Conservation (phyloP, 78 protist species). For the Polysphondylium violaceum region DNA sequence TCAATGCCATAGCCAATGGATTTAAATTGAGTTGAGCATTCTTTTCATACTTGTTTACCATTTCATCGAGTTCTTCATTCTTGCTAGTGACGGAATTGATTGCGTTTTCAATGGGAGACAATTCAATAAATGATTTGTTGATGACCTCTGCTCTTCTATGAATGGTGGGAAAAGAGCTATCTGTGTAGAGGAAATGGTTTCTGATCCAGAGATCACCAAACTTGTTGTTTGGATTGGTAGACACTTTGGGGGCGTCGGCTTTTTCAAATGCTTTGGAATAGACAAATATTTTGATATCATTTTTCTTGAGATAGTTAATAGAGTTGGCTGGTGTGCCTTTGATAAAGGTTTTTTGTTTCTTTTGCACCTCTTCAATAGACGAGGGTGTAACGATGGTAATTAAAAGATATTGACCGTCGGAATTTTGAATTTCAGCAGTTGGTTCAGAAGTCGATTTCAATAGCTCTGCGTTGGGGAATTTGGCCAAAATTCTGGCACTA, state of each 20-base stretch:
- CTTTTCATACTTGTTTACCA: constrained; percentile 53
- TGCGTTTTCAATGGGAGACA: constrained; percentile 83
- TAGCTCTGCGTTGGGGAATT: constrained; percentile 84
- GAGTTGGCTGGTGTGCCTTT: constrained; percentile 68
- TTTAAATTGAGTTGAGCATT: constrained; percentile 50
- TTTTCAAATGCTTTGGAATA: constrained; percentile 74
- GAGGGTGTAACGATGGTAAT: constrained; percentile 73
- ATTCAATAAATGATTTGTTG: constrained; percentile 6
- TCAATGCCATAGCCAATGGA: constrained; percentile 87
- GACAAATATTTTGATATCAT: constrained; percentile 76
- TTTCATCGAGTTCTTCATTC: constrained; percentile 80
- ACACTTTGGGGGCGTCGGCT: constrained; percentile 7
- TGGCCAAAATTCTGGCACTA: constrained; percentile 59
- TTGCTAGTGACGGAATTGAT: constrained; percentile 64
- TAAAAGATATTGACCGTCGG: constrained; percentile 65
- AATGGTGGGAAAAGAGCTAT: constrained; percentile 75
- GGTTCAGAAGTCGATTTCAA: constrained; percentile 71
- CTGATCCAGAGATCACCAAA: constrained; percentile 85
- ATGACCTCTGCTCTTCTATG: constrained; percentile 84
- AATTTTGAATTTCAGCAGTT: constrained; percentile 35
- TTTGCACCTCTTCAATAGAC: constrained; percentile 33
- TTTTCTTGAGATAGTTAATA: constrained; percentile 31
- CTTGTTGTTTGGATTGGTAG: constrained; percentile 49
- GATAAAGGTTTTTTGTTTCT: constrained; percentile 21
- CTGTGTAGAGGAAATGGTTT: constrained; percentile 70